Percentiles rank a stretch among this genome's conserved stretches.
Conservation (phyloP, 106 monocot genomes). For the Apostasia ramifera region DNA sequence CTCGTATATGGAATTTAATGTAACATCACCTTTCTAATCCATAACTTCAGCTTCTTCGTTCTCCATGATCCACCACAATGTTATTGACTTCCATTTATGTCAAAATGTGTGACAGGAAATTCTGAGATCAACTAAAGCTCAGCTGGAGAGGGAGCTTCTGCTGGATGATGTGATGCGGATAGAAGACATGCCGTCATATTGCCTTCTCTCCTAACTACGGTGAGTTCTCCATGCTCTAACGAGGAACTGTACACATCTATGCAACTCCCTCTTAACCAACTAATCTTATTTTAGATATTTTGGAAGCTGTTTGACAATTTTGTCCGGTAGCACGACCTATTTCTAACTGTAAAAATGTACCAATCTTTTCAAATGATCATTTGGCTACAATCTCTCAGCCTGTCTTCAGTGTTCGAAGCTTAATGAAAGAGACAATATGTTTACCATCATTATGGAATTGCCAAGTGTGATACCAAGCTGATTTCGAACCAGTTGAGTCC, state of each 20-base stretch:
- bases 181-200: slow-evolving; percentile 55
- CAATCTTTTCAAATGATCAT: neutral
- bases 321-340: neutral
- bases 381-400: no score
- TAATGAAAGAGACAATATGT: no score
- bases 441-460: no score
- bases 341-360: neutral
- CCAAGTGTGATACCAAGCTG: no score
- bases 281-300: neutral
- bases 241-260: neutral
- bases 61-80: neutral
- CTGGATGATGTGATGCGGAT: slow-evolving; percentile 50
- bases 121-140: slow-evolving; percentile 33
- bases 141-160: slow-evolving; percentile 48
- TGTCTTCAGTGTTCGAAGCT: no score
- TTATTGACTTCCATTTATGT: neutral
- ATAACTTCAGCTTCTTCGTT: neutral
- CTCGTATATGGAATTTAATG: slow-evolving; percentile 62
- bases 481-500: no score
- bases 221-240: neutral
- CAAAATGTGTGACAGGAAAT: slow-evolving; percentile 30
- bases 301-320: neutral
- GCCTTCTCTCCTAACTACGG: slow-evolving; percentile 29
- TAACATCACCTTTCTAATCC: slow-evolving; percentile 7
- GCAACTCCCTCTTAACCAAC: neutral